Base-by-base conservation (phyloP, 2,329 filamentous ascomycete species). In the Neurospora crassa region DNA sequence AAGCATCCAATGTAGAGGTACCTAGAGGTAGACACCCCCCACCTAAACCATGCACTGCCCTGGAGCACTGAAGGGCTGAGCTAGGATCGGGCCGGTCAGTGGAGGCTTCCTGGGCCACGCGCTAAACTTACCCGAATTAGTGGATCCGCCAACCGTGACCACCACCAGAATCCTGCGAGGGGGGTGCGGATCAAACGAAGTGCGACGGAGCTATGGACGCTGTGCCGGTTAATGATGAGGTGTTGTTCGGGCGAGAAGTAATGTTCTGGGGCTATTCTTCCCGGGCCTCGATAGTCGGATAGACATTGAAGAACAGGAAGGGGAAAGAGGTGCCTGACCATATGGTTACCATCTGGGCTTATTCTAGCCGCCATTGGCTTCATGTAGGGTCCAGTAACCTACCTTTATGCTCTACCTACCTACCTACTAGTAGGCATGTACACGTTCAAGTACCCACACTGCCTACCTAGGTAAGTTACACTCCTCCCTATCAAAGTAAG, bases 131-230 rank as follows among this genome's bases (percentile, higher is more conserved):
- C 72, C 71, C n/a, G 75, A 74, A 71, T 77, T 73, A 29, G 76
- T 77, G 67, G 73, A 76, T 18, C 76, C 76, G 69, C 76, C 76
- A 5, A 71, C 72, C 8, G 76, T 76, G 14, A 74, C 76, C 29
- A 70, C 40, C 24, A 47, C 68, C 42, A 70, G 40, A 43, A 71
- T 41, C 45, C n/a, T 45, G 42, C 42, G 42, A 45, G 42, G 8
- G 42, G 42, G 42, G 18, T 45, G 42, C 8, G 18, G 42, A 3
- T n/a, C 18, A 43, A 43, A 43, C 29, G 3, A 29, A 29, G 18
- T 43, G 42, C 42, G 42, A 43, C 18, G 42, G 42, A 45, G 42
- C 42, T 18, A 45, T 45, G 42, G 42, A 45, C 11, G 42, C 18
- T 45, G 42, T 45, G 18, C 42, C 42, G 42, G 29, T n/a, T 18